Percentiles rank a stretch among this genome's conserved stretches.
Evolutionary conservation across 371 early-diverging fungal genomes (phyloP).

Genomic region (Caulochytrium protostelioides): DNA sequence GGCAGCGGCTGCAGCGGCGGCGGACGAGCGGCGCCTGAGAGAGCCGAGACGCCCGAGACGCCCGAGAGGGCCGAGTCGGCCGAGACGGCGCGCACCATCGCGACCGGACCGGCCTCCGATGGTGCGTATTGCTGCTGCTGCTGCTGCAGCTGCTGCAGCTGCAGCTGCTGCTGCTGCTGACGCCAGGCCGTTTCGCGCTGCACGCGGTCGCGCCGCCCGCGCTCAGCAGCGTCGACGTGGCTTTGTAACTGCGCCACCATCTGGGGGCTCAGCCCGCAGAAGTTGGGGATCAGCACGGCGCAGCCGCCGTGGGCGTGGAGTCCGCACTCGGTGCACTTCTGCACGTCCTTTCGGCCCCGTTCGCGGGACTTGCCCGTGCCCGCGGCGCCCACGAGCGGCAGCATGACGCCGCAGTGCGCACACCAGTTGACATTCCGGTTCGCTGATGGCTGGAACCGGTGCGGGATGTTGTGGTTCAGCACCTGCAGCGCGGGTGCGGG

Average conservation of each 20-base stretch:
- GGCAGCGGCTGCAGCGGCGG: conserved; percentile 7
- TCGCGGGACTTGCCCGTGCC: too few species aligned
- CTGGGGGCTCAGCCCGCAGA: conserved; percentile 74
- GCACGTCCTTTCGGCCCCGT: conserved; percentile 25
- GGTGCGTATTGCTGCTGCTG: conserved; percentile 12
- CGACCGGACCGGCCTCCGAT: conserved; percentile 36
- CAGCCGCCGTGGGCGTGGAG: conserved; percentile 65
- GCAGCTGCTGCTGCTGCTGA: conserved; percentile 6
- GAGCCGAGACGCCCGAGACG: not conserved
- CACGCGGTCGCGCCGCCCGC: not conserved
- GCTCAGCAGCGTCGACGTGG: conserved; percentile 45
- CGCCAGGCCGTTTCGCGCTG: not conserved
- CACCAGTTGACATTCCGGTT: conserved; percentile 78
- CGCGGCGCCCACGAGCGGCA: too few species aligned
- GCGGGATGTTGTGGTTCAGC: conserved; percentile 75
- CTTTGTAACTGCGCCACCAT: conserved; percentile 57
- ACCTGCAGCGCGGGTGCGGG: too few species aligned
- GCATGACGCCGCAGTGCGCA: conserved; percentile 87
- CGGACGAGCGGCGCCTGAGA: not conserved
- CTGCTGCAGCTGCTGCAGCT: conserved; percentile 10
- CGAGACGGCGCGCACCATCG: conserved; percentile 5
- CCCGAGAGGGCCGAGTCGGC: not conserved
- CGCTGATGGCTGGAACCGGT: conserved; percentile 58
- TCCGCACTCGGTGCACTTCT: conserved; percentile 37
- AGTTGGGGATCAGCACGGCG: conserved; percentile 62